Percentiles rank a stretch among this genome's conserved stretches.
Evolutionary conservation across 2,329 filamentous ascomycete species (phyloP).

Genomic region (Aureobasidium vineae): DNA sequence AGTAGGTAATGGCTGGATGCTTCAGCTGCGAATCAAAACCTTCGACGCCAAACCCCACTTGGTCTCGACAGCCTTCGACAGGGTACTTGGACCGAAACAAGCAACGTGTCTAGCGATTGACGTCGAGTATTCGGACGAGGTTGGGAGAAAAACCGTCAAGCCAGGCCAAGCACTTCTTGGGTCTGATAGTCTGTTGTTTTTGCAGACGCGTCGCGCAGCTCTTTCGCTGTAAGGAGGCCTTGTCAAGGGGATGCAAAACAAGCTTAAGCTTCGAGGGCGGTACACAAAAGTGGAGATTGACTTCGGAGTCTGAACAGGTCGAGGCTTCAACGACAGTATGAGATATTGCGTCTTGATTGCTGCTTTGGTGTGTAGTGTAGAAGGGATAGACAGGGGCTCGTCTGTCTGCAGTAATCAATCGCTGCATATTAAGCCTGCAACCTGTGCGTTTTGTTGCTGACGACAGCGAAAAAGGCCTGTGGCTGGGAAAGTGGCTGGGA

Average conservation of each 20-base stretch:
- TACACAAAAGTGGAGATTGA: constrained; percentile 2
- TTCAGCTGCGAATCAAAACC: background rate
- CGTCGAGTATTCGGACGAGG: background rate
- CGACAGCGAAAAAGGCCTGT: constrained; percentile 2
- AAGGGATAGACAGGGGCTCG: constrained; percentile 12
- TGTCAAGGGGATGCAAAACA: background rate
- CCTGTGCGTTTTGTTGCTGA: constrained; percentile 9
- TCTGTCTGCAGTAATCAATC: background rate
- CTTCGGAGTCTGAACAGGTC: background rate
- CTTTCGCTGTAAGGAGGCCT: background rate
- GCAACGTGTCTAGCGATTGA: constrained; percentile 19
- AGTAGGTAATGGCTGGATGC: constrained; percentile 5
- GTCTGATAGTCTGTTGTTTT: background rate
- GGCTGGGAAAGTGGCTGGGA: constrained; percentile 19
- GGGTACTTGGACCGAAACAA: constrained; percentile 11
- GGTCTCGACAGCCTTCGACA: background rate
- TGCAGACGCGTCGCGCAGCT: background rate
- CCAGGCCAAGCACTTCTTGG: background rate
- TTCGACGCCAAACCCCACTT: constrained; percentile 11
- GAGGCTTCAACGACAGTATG: background rate
- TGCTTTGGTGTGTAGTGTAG: background rate
- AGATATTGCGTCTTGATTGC: constrained; percentile 2
- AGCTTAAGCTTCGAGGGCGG: constrained; percentile 12
- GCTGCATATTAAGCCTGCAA: constrained; percentile 6
- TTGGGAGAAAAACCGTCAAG: background rate